phyloP scores from a whole-genome alignment of 2,329 filamentous ascomycete genomes.

The Thelonectria rubi region DNA sequence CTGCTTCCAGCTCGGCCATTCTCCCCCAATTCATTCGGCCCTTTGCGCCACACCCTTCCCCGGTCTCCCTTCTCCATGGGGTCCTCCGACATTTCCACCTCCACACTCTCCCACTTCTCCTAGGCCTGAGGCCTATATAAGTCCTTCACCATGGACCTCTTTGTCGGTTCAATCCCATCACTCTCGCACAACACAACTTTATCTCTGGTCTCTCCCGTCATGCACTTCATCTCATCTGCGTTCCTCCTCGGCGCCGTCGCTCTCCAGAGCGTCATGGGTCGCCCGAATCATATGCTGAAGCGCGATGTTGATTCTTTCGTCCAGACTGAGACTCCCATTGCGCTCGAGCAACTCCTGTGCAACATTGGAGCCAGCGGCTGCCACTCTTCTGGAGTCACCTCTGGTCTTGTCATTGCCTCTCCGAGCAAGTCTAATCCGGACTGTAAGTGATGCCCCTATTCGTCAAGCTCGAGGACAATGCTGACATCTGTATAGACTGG shows the following conservation, averaged over 20 bases:
- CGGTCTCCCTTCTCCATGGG: conserved; percentile 29
- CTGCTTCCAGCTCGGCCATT: neutral
- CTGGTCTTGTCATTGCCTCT: conserved; percentile 65
- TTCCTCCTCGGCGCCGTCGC: conserved; percentile 61
- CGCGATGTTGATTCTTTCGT: conserved; percentile 64
- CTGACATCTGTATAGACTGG: conserved; percentile 63
- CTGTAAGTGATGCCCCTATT: conserved; percentile 54
- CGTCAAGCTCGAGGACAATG: neutral
- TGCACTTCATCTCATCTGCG: conserved; percentile 61
- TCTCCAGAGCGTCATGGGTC: conserved; percentile 60
- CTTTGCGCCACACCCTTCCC: conserved; percentile 38
- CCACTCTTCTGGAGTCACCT: conserved; percentile 55
- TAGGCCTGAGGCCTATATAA: conserved; percentile 29
- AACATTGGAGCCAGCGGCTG: conserved; percentile 68
- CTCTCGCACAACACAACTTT: conserved; percentile 44
- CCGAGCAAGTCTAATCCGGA: conserved; percentile 63
- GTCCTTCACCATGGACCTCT: conserved; percentile 39
- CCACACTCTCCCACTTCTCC: too few relatives aligned
- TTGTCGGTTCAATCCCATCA: conserved; percentile 38
- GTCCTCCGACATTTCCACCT: conserved; percentile 30
- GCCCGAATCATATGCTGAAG: conserved; percentile 55
- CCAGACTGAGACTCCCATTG: conserved; percentile 59
- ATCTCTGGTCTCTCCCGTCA: conserved; percentile 51
- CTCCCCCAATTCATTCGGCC: conserved; percentile 38
- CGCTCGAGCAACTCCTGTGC: conserved; percentile 62